These are phyloP conservation scores for Jaltomata sinuosa DNA, from an alignment of 257 asterid genomes.

Conservation along the genomic window DNA sequence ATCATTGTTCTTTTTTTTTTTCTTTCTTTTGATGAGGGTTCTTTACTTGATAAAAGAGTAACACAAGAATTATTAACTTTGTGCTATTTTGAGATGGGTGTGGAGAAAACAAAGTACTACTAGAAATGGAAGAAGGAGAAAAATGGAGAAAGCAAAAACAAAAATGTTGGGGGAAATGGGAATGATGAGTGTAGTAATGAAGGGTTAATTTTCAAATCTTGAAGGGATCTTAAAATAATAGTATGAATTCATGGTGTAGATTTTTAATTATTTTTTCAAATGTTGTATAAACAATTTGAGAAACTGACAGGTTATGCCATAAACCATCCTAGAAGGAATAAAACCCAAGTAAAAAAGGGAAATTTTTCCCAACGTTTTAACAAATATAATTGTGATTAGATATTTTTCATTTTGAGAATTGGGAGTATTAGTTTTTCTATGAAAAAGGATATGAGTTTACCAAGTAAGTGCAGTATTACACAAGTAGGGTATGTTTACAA, in stretches of 20 bases:
- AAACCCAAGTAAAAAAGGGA: not conserved
- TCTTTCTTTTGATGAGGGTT: constrained; percentile 13
- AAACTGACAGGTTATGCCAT: not conserved
- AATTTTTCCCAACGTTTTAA: not conserved
- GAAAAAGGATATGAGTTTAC: no score
- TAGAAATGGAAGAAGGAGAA: not conserved
- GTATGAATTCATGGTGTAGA: not conserved
- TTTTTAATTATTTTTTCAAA: not conserved
- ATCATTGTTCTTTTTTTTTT: constrained; percentile 2
- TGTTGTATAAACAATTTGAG: not conserved
- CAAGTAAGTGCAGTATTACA: no score
- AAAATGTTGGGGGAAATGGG: not conserved
- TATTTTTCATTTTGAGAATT: not conserved
- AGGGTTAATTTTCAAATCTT: not conserved
- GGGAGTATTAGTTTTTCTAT: not conserved
- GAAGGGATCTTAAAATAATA: not conserved
- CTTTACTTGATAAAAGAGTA: constrained; percentile 52
- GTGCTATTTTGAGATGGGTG: constrained; percentile 4
- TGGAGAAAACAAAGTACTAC: constrained; percentile 13
- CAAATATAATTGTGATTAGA: no score
- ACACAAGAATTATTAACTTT: not conserved
- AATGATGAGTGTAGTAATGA: constrained; percentile 3
- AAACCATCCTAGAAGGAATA: not conserved
- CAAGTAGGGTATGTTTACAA: no score
- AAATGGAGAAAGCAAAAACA: not conserved